Evolutionary conservation across 345 rosid species (phyloP).

Genomic region (Melaleuca alternifolia): DNA sequence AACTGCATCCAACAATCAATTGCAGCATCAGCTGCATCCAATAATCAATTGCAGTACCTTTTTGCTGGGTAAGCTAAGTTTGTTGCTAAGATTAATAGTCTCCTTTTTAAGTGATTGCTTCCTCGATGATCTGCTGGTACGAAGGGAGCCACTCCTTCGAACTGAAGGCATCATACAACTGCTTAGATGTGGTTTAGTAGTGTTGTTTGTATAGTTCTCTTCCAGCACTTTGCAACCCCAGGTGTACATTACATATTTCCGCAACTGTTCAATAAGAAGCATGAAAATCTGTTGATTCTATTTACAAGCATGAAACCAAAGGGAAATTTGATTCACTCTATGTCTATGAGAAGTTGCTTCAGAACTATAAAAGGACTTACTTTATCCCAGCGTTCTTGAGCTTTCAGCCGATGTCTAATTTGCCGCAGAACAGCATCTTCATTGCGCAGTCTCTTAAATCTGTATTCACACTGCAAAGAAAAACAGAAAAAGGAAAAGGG

Average conservation of each 20-base stretch:
- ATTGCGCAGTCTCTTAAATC: constrained; percentile 67
- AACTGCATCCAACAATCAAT: not conserved
- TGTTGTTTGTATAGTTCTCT: constrained; percentile 12
- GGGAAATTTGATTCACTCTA: not conserved
- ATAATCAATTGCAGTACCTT: constrained; percentile 27
- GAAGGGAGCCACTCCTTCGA: constrained; percentile 21
- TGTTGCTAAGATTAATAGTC: constrained; percentile 23
- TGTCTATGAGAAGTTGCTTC: not conserved
- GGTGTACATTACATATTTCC: constrained; percentile 82
- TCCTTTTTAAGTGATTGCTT: constrained; percentile 11
- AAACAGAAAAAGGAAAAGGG: not conserved
- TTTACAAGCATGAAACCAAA: not conserved
- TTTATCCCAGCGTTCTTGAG: constrained; percentile 82
- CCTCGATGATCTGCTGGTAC: constrained; percentile 22
- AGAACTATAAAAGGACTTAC: constrained; percentile 24
- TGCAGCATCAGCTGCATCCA: not conserved
- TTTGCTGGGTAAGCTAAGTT: constrained; percentile 24
- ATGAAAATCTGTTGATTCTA: not conserved
- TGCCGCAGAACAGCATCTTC: constrained; percentile 66
- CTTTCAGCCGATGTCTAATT: constrained; percentile 63
- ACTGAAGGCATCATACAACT: constrained; percentile 23
- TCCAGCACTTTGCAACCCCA: constrained; percentile 56
- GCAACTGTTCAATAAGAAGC: constrained; percentile 33
- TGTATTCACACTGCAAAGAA: constrained; percentile 59
- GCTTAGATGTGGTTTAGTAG: constrained; percentile 17